These are phyloP conservation scores for Penicillium paneum DNA, from an alignment of 2,329 filamentous ascomycete species.

Conservation along the genomic window DNA sequence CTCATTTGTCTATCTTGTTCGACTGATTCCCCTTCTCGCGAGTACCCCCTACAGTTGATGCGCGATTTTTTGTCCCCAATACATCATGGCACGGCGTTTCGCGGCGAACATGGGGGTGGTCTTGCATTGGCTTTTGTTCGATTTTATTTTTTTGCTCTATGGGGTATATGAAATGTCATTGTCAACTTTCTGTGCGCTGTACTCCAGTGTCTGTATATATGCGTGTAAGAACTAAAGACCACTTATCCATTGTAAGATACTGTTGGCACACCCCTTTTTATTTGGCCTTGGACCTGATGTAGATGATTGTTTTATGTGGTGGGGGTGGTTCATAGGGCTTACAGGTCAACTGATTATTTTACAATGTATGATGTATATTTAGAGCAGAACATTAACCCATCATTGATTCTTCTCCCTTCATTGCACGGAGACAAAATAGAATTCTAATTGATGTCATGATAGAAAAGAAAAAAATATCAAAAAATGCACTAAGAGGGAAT, in stretches of 20 bases:
- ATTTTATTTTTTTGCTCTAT: not conserved
- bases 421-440: no score
- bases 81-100: constrained; percentile 23
- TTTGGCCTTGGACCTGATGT: not conserved
- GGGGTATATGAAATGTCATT: not conserved
- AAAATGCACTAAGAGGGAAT: constrained; percentile 7
- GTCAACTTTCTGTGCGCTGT: not conserved
- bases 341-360: no score
- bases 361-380: no score
- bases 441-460: no score
- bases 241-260: no score
- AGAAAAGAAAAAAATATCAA: not conserved
- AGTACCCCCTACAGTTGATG: constrained; percentile 24
- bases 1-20: not conserved
- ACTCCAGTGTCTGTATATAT: not conserved
- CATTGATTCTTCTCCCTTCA: no score
- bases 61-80: constrained; percentile 12
- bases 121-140: constrained; percentile 8
- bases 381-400: no score
- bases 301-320: no score
- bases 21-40: constrained; percentile 17
- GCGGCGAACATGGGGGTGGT: constrained; percentile 13
- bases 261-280: no score
- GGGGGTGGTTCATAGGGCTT: no score
- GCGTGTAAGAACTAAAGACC: not conserved